A percentile compares a stretch with the other conserved stretches of the same genome.
Evolutionary conservation across 2,329 filamentous ascomycete genomes (phyloP).

Genomic region (Pleomassaria siparia): DNA sequence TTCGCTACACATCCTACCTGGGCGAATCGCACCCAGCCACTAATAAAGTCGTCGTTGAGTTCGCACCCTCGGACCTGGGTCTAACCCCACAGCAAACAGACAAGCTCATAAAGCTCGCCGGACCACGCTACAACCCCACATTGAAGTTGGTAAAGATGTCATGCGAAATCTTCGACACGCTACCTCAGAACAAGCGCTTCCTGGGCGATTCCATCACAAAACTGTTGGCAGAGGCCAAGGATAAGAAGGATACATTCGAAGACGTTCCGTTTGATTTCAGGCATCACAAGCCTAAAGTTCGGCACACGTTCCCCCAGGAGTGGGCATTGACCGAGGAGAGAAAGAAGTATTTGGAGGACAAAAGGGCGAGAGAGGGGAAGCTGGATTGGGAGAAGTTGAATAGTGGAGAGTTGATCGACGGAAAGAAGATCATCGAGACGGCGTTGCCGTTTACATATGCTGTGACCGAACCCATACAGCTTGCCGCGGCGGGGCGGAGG

Average conservation of each 20-base stretch:
- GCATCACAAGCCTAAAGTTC: conserved; percentile 72
- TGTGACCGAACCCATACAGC: background rate
- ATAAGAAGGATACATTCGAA: conserved; percentile 77
- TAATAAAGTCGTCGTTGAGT: conserved; percentile 92
- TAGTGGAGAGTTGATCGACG: conserved; percentile 59
- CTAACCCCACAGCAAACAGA: conserved; percentile 67
- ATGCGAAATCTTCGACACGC: conserved; percentile 82
- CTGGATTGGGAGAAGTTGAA: conserved; percentile 59
- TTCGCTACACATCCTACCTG: conserved; percentile 96
- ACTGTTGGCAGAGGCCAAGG: conserved; percentile 72
- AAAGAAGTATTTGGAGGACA: conserved; percentile 63
- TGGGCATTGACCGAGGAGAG: conserved; percentile 80
- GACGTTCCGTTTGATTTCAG: conserved; percentile 88
- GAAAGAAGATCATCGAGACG: conserved; percentile 45
- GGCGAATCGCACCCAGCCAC: conserved; percentile 89
- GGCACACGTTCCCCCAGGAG: conserved; percentile 72
- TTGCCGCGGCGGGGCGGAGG: background rate
- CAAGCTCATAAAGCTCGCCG: conserved; percentile 87
- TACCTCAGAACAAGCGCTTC: conserved; percentile 96
- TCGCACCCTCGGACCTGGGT: conserved; percentile 71
- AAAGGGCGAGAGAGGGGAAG: conserved; percentile 55
- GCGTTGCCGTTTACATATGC: conserved; percentile 26
- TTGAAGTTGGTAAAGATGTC: conserved; percentile 83
- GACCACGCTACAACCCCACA: conserved; percentile 83
- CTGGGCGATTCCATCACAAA: conserved; percentile 75